A percentile compares a stretch with the other conserved stretches of the same genome.
These are phyloP conservation scores for Malus domestica DNA, from an alignment of 306 rosid species.

Conservation along the genomic window ASM211411v1 NC_041800.1:3663501-3664000, in stretches of 20 bases:
- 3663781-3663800: neutral
- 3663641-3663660: constrained; percentile 7
- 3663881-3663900: neutral
- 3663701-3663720: neutral
- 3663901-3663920: neutral
- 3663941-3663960: neutral
- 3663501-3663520: constrained; percentile 87
- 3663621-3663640: neutral
- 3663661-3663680: constrained; percentile 4
- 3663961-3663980: neutral
- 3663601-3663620: constrained; percentile 7
- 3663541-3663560: constrained; percentile 89
- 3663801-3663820: neutral
- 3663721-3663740: neutral
- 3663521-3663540: constrained; percentile 73
- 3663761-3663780: neutral
- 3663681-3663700: neutral
- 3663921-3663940: neutral
- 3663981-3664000: neutral
- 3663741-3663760: neutral
- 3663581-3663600: constrained; percentile 94
- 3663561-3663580: constrained; percentile 93
- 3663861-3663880: neutral
- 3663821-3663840: neutral
- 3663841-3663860: neutral